phyloP scores from a whole-genome alignment of 129 eudicot species.

The Deinandra increscens region DNA sequence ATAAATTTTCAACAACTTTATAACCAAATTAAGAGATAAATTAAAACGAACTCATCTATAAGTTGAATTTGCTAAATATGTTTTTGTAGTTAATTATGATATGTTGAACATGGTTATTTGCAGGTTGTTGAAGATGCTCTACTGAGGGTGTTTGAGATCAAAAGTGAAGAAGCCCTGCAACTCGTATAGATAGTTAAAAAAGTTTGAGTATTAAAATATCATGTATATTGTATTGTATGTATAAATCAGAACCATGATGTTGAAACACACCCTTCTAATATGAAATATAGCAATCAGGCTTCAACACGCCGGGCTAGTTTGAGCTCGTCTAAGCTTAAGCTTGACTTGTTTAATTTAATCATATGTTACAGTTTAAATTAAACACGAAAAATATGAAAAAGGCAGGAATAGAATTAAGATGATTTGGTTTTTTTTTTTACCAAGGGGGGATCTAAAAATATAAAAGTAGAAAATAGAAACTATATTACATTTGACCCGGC shows the following conservation, averaged over 20 bases:
- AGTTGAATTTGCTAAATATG: background rate
- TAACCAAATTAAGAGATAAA: background rate
- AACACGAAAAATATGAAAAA: no score
- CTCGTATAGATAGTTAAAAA: slow-evolving; percentile 39
- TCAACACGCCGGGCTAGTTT: no score
- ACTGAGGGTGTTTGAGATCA: slow-evolving; percentile 64
- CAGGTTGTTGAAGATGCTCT: slow-evolving; percentile 96
- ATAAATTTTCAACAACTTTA: background rate
- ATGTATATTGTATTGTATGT: slow-evolving; percentile 31
- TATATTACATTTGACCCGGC: no score
- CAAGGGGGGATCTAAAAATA: no score
- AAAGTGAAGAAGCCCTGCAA: slow-evolving; percentile 74
- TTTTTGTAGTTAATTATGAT: background rate
- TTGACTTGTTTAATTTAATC: no score
- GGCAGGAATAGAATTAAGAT: no score
- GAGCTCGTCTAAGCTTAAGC: no score
- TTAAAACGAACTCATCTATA: background rate
- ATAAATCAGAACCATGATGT: background rate
- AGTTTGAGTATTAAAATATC: slow-evolving; percentile 8
- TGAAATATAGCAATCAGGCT: background rate
- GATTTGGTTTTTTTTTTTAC: no score
- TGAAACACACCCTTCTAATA: no score
- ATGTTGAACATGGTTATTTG: background rate
- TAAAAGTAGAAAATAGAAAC: no score
- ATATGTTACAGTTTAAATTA: no score